phyloP scores from a whole-genome alignment of 805 yeast genomes.

The Ogataea dorogensis region DNA sequence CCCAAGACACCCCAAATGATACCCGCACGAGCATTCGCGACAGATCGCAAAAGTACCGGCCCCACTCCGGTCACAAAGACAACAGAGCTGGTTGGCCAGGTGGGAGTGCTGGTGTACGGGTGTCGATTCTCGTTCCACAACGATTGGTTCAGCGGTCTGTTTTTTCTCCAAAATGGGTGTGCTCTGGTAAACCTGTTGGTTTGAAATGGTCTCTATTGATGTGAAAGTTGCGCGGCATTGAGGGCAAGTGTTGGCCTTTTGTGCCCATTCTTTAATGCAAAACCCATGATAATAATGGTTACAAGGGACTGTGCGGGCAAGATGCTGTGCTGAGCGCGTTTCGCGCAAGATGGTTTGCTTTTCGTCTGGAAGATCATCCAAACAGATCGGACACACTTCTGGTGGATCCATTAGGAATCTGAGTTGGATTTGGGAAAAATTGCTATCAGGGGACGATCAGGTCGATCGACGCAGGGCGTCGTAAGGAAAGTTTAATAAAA shows the following conservation, averaged over 20 bases:
- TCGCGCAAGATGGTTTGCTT: constrained; percentile 15
- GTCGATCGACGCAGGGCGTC: constrained; percentile 5
- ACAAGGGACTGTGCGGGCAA: constrained; percentile 34
- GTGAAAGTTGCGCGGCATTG: constrained; percentile 32
- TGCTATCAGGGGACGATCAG: neutral
- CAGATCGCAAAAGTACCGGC: constrained; percentile 30
- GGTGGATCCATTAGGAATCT: constrained; percentile 3
- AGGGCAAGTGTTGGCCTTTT: constrained; percentile 37
- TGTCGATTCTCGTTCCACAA: neutral
- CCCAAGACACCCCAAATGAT: constrained; percentile 34
- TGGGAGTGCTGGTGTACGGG: constrained; percentile 22
- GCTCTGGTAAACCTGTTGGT: constrained; percentile 17
- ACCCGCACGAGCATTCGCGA: constrained; percentile 33
- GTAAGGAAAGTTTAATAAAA: neutral
- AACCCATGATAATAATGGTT: constrained; percentile 35
- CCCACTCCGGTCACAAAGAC: constrained; percentile 32
- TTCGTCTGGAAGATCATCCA: constrained; percentile 27
- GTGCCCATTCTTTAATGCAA: constrained; percentile 37
- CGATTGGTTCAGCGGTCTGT: constrained; percentile 20
- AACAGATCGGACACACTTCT: constrained; percentile 32
- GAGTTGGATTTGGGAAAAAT: no score
- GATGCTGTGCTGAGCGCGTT: constrained; percentile 26
- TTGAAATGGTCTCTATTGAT: constrained; percentile 21
- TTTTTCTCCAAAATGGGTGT: constrained; percentile 24
- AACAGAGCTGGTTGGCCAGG: constrained; percentile 28